Percentiles rank a stretch among this genome's conserved stretches.
phyloP scores from a whole-genome alignment of 768 basidiomycete species.

The Termitomyces sp. region DNA sequence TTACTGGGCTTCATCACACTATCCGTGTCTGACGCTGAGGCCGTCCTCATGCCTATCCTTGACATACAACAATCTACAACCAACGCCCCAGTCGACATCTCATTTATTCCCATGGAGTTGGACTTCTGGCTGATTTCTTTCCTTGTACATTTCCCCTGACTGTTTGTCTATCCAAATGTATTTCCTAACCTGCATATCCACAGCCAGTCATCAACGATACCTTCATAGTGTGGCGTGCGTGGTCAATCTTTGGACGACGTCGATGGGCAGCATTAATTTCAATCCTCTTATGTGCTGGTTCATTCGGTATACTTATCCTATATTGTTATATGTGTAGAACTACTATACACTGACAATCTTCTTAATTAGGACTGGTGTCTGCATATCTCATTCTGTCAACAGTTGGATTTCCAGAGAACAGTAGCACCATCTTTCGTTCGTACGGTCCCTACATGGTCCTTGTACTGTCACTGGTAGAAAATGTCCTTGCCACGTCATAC shows the following conservation, averaged over 20 bases:
- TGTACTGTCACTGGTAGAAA: not conserved
- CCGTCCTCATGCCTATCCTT: not conserved
- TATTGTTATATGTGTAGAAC: not conserved
- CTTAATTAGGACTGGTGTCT: too few relatives aligned
- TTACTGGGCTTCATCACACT: not conserved
- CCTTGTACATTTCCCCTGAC: not conserved
- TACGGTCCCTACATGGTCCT: not conserved
- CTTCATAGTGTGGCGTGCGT: not conserved
- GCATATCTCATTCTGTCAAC: not conserved
- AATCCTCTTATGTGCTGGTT: not conserved
- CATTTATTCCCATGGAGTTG: too few relatives aligned
- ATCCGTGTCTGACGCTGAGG: not conserved
- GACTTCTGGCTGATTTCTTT: too few relatives aligned
- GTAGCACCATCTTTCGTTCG: not conserved
- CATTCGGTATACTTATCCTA: not conserved
- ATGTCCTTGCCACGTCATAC: not conserved
- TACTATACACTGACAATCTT: not conserved
- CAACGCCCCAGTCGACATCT: too few relatives aligned
- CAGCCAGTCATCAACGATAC: not conserved
- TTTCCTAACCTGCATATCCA: not conserved
- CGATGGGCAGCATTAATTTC: not conserved
- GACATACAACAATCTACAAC: too few relatives aligned
- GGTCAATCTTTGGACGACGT: not conserved
- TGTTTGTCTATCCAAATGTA: too few relatives aligned
- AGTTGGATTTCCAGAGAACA: not conserved